Evolutionary conservation across 208 protist genomes (phyloP).

Genomic region (Angomonas deanei): DNA sequence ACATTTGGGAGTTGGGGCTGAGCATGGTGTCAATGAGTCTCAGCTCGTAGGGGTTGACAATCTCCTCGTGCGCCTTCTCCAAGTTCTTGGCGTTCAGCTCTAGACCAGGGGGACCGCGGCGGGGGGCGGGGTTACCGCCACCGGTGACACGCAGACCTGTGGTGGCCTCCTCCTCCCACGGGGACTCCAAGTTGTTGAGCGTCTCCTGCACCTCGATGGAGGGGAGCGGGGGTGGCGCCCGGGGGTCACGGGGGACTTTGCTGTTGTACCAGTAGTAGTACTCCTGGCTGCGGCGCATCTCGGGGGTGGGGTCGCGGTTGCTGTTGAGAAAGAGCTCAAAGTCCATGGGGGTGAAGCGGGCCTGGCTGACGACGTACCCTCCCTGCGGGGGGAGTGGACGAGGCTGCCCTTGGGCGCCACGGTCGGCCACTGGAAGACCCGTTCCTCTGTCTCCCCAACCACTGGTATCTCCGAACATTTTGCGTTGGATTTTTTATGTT

Average conservation of each 20-base stretch:
- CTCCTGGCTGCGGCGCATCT: constrained; percentile 78
- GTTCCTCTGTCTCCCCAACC: background rate
- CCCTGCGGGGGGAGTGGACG: constrained; percentile 14
- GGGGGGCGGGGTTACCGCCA: background rate
- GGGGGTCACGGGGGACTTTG: constrained; percentile 59
- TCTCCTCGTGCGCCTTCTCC: constrained; percentile 58
- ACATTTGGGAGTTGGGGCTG: constrained; percentile 82
- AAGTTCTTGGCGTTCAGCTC: constrained; percentile 70
- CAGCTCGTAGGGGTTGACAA: constrained; percentile 72
- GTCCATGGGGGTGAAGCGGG: constrained; percentile 76
- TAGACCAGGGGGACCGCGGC: constrained; percentile 16
- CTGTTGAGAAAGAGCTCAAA: constrained; percentile 80
- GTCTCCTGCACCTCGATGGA: constrained; percentile 54
- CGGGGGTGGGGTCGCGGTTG: constrained; percentile 61
- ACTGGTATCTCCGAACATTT: background rate
- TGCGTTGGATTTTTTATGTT: background rate
- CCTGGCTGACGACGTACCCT: constrained; percentile 5
- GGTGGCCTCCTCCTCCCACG: constrained; percentile 39
- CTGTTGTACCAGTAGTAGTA: constrained; percentile 86
- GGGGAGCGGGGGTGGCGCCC: constrained; percentile 60
- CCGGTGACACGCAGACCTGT: background rate
- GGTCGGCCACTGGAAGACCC: constrained; percentile 6
- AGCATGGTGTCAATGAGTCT: constrained; percentile 54
- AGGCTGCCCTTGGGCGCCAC: constrained; percentile 1
- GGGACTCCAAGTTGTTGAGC: constrained; percentile 51